phyloP scores from a whole-genome alignment of 1,284 basidiomycete genomes.

The Ceratobasidium sp. region DNA sequence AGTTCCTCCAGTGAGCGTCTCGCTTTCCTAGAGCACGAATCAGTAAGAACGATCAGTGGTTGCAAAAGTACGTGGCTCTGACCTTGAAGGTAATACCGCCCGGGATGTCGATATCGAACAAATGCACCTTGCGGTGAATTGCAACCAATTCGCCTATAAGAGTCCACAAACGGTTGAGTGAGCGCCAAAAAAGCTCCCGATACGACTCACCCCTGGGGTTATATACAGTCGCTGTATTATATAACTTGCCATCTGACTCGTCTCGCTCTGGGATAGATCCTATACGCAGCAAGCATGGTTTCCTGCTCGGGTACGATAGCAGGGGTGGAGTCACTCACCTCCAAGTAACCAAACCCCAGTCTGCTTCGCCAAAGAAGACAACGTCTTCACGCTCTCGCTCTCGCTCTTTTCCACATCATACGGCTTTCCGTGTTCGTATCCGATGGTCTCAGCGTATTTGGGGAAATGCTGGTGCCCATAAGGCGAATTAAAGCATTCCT shows the following conservation, averaged over 20 bases:
- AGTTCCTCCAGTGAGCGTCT: slow-evolving; percentile 86
- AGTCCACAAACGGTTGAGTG: neutral
- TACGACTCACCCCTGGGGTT: slow-evolving; percentile 42
- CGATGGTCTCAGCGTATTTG: slow-evolving; percentile 84
- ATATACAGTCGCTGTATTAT: slow-evolving; percentile 84
- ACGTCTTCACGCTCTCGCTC: slow-evolving; percentile 84
- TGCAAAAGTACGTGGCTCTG: slow-evolving; percentile 44
- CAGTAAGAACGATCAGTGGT: neutral
- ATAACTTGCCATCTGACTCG: slow-evolving; percentile 72
- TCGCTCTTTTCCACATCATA: slow-evolving; percentile 69
- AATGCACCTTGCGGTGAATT: slow-evolving; percentile 92
- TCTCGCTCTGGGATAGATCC: slow-evolving; percentile 92
- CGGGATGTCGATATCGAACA: slow-evolving; percentile 98
- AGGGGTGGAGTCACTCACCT: slow-evolving; percentile 61
- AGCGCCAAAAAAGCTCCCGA: neutral
- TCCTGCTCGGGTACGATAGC: neutral
- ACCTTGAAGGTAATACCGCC: slow-evolving; percentile 97
- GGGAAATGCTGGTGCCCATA: slow-evolving; percentile 91
- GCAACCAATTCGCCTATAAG: slow-evolving; percentile 81
- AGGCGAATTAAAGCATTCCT: slow-evolving; percentile 99
- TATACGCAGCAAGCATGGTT: slow-evolving; percentile 50
- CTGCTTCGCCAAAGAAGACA: slow-evolving; percentile 85
- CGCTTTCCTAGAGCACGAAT: slow-evolving; percentile 77
- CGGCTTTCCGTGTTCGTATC: slow-evolving; percentile 63
- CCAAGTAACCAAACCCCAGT: slow-evolving; percentile 90